Evolutionary conservation across 768 basidiomycete genomes (phyloP).

Genomic region (Trametes punicea): DNA sequence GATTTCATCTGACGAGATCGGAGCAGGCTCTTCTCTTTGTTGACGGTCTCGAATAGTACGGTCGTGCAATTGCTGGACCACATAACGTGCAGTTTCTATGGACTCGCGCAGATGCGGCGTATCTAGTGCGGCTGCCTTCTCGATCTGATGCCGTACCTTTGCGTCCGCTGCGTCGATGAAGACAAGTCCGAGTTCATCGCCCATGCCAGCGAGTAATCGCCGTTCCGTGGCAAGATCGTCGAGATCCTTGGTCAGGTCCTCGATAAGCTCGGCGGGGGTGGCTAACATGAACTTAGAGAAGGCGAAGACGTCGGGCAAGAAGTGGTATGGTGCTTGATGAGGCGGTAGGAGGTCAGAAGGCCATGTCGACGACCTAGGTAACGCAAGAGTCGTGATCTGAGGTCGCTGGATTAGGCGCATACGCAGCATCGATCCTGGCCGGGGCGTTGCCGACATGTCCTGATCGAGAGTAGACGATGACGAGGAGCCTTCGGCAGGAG

Average conservation of each 20-base stretch:
- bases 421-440: constrained; percentile 57
- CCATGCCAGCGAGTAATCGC: constrained; percentile 55
- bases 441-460: constrained; percentile 40
- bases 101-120: constrained; percentile 58
- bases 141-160: constrained; percentile 77
- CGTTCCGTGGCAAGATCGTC: constrained; percentile 72
- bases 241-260: constrained; percentile 70
- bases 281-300: constrained; percentile 97
- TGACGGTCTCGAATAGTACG: constrained; percentile 31
- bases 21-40: constrained; percentile 23
- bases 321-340: constrained; percentile 93
- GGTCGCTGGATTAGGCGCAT: constrained; percentile 93
- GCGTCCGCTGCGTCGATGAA: constrained; percentile 80
- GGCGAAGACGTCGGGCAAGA: constrained; percentile 84
- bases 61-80: constrained; percentile 51
- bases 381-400: constrained; percentile 89
- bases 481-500: constrained; percentile 40
- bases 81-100: constrained; percentile 60
- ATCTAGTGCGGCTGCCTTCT: constrained; percentile 73
- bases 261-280: constrained; percentile 77
- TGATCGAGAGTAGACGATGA: constrained; percentile 42
- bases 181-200: constrained; percentile 71
- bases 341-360: constrained; percentile 89
- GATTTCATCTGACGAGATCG: constrained; percentile 34
- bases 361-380: constrained; percentile 91